These are phyloP conservation scores for Alternaria brassicae DNA, from an alignment of 2,329 filamentous ascomycete genomes.

Conservation along the genomic window DNA sequence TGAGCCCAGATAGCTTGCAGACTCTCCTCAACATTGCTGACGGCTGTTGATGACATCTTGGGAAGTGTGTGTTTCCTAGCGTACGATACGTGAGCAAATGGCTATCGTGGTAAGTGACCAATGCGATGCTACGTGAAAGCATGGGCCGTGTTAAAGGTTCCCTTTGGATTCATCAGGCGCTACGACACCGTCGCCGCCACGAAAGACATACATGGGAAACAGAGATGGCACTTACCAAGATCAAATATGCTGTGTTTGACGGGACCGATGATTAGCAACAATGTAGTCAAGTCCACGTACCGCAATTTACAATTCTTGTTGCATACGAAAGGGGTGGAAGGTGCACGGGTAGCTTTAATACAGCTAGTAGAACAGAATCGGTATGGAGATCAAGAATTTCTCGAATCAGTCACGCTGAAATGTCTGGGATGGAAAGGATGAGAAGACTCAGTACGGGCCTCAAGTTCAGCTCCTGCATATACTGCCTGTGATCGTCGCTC, in stretches of 20 bases:
- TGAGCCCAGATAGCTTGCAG: constrained; percentile 41
- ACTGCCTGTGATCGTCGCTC: constrained; percentile 9
- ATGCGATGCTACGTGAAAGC: neutral
- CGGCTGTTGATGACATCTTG: constrained; percentile 12
- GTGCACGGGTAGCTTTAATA: neutral
- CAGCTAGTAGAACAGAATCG: neutral
- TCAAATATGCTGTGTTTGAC: constrained; percentile 14
- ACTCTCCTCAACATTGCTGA: constrained; percentile 23
- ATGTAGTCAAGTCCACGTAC: constrained; percentile 5
- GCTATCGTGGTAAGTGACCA: neutral
- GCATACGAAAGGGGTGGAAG: neutral
- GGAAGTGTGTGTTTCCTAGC: constrained; percentile 8
- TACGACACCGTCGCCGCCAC: neutral
- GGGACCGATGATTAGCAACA: constrained; percentile 11
- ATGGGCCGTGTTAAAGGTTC: neutral
- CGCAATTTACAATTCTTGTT: neutral
- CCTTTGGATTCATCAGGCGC: neutral
- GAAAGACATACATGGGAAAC: neutral
- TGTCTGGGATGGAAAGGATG: constrained; percentile 6
- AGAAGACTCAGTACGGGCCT: neutral
- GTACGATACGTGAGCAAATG: neutral
- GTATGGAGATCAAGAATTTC: neutral
- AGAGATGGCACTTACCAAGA: constrained; percentile 18
- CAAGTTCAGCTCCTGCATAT: constrained; percentile 10
- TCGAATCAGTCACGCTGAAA: constrained; percentile 10